Base-by-base conservation (phyloP, 352 stramenopile species). In the Globisporangium rhizosaccharum region DNA sequence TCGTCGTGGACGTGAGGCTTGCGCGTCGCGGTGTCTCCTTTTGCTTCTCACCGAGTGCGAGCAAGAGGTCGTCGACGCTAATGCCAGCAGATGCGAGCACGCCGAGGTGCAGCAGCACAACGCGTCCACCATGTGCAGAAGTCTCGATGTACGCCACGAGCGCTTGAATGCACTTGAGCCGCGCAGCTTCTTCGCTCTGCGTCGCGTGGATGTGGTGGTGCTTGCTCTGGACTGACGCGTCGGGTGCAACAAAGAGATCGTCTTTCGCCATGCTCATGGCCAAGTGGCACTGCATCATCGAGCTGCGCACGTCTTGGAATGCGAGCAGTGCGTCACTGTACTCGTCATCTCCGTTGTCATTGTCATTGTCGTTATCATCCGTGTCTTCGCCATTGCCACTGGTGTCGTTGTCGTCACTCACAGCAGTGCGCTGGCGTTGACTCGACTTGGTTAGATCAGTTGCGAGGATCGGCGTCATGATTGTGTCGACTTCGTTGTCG, bases 101-200 rank as follows among this genome's bases (percentile, higher is more conserved):
- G 20, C 80, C 74, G 14, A 87, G 64, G 54, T 92, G 82, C 41
- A 92, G 70, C 8, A 92, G 62, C 3, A 88, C 70, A 5, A 73
- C 76, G 8, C 75, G 72, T 0, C 82, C 78, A 3, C 79, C 82
- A 44, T 87, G 65, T 9, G 72, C 59, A 1, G 56, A 51, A 6
- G 26, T 79, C 57, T 89, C 76, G 42, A 92, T 88, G 54, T 87
- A 82, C 26, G 50, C 51, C 28, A 82, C 63, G 3, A 88, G 49
- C 3, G 75, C 54, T 26, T 61, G 63, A 39, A 89, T 63, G 9
- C 70, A 74, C 30, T 70, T 67, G 50, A 70, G 59, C 39, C 72
- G 77, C 42, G 73, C 42, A 17, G 72, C 66, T 14, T 75, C 61
- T 44, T 84, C 74, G 12, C 49, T 72, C 5, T 67, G 60, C 17